A percentile compares a stretch with the other conserved stretches of the same genome.
Conservation (phyloP, 2,329 filamentous ascomycete species). For the Botryosphaeria dothidea region DNA sequence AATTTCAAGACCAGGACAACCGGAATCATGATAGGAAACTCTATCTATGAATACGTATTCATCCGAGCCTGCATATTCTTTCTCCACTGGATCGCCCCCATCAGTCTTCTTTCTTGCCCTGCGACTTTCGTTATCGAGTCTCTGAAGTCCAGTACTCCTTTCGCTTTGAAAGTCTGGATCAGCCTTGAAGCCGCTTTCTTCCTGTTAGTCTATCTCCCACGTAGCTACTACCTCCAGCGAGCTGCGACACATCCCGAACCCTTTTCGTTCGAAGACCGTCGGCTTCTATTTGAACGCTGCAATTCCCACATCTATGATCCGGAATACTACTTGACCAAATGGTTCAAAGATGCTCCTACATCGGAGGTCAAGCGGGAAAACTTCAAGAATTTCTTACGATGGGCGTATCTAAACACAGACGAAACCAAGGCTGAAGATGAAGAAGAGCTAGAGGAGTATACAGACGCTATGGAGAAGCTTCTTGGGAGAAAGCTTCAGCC, state of each 20-base stretch:
- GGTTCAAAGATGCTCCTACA: constrained; percentile 63
- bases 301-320: constrained; percentile 56
- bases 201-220: constrained; percentile 54
- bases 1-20: no score
- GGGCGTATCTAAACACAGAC: constrained; percentile 64
- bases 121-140: constrained; percentile 28
- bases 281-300: constrained; percentile 59
- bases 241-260: constrained; percentile 53
- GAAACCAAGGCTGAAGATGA: constrained; percentile 43
- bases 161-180: constrained; percentile 46
- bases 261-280: constrained; percentile 50
- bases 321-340: constrained; percentile 60
- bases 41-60: constrained; percentile 40
- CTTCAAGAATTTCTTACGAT: constrained; percentile 64
- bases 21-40: constrained; percentile 48
- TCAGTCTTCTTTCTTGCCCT: constrained; percentile 49
- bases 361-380: constrained; percentile 64
- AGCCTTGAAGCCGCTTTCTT: constrained; percentile 58
- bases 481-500: constrained; percentile 53
- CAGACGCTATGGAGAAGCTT: constrained; percentile 53
- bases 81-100: constrained; percentile 52
- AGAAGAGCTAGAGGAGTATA: constrained; percentile 59
- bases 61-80: constrained; percentile 52
- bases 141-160: no score
- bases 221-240: constrained; percentile 51